Evolutionary conservation across 306 rosid genomes (phyloP).

Genomic region (Citrullus mucosospermus): DNA sequence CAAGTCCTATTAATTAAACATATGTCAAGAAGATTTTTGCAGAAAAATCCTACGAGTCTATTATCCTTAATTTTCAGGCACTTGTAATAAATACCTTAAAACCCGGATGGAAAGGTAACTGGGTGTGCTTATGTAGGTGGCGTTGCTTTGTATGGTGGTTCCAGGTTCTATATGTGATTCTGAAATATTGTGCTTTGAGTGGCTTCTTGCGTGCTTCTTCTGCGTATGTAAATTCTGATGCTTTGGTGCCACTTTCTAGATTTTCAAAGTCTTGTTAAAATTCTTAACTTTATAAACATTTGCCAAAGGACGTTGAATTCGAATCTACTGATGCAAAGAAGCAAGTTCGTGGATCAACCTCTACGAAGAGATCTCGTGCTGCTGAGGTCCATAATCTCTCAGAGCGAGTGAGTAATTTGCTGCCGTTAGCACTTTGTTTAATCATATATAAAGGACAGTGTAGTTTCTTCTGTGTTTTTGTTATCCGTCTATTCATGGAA

Average conservation of each 20-base stretch:
- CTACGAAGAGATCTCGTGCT: constrained; percentile 61
- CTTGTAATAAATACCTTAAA: background rate
- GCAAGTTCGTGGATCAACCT: constrained; percentile 33
- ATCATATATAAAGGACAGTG: background rate
- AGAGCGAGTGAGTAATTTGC: constrained; percentile 52
- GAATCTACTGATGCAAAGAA: constrained; percentile 42
- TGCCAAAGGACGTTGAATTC: constrained; percentile 38
- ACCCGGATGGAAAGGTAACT: background rate
- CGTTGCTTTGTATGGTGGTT: background rate
- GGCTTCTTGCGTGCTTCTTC: background rate
- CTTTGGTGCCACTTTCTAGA: background rate
- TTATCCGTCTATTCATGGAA: constrained; percentile 2
- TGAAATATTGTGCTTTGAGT: background rate
- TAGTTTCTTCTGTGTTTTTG: background rate
- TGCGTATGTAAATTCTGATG: background rate
- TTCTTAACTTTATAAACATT: background rate
- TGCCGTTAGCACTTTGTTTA: background rate
- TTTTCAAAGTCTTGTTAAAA: background rate
- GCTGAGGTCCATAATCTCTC: constrained; percentile 89
- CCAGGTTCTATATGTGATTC: background rate
- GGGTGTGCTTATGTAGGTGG: background rate
- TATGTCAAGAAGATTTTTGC: background rate
- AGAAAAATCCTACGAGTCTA: background rate
- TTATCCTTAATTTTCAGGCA: background rate
- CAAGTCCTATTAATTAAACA: background rate